Percentiles rank a stretch among this genome's conserved stretches.
Evolutionary conservation across 805 yeast genomes (phyloP).

Genomic region (Barnettozyma californica): DNA sequence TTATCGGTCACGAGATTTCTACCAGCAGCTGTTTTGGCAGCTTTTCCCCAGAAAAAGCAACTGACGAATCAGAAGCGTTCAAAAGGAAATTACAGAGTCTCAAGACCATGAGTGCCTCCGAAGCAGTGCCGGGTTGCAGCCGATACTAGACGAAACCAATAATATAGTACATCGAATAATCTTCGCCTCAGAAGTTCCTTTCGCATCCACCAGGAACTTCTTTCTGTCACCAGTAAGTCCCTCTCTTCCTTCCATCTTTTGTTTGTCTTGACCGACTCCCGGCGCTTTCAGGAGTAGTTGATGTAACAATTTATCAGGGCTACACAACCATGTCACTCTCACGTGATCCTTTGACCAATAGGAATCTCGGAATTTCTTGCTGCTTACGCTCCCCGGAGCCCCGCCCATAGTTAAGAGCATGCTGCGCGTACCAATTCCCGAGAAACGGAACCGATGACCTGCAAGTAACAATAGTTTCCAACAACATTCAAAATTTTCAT

Average conservation of each 20-base stretch:
- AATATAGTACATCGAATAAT: too few species aligned
- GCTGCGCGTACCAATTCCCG: slow-evolving; percentile 10
- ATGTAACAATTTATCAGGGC: background rate
- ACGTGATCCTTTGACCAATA: slow-evolving; percentile 10
- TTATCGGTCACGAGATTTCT: too few species aligned
- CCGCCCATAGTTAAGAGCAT: slow-evolving; percentile 8
- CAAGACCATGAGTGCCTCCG: too few species aligned
- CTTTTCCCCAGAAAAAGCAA: background rate
- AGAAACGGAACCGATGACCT: slow-evolving; percentile 17
- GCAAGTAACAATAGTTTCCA: background rate
- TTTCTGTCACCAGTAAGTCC: background rate
- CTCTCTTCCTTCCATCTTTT: background rate
- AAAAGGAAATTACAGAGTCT: background rate
- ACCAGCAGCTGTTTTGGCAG: too few species aligned
- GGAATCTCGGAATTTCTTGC: background rate
- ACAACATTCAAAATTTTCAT: slow-evolving; percentile 1
- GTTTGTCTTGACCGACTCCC: background rate
- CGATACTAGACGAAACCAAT: too few species aligned
- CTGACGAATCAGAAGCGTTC: slow-evolving; percentile 2
- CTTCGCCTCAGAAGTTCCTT: background rate
- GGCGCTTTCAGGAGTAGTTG: slow-evolving; percentile 1
- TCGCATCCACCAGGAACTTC: background rate
- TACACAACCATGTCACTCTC: background rate
- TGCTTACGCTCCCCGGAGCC: slow-evolving; percentile 15
- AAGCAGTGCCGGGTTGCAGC: too few species aligned